Conservation (phyloP, 1,284 basidiomycete species). For the Ceratobasidium sp. region DNA sequence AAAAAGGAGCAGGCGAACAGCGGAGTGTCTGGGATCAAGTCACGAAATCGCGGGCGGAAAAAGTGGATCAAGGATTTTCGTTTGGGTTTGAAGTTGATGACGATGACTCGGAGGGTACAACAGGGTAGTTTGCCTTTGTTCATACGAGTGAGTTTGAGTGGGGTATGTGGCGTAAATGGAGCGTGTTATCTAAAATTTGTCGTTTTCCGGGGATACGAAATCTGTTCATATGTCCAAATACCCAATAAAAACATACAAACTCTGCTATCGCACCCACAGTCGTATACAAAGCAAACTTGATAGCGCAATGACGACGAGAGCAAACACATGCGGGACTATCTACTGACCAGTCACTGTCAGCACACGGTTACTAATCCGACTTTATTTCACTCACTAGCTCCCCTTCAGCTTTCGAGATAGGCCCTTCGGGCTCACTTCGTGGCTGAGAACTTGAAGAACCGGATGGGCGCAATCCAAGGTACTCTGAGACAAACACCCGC, state of each 20-base stretch:
- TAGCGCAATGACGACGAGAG: conserved; percentile 2
- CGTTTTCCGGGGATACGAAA: not conserved
- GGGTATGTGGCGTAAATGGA: not conserved
- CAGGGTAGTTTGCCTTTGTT: conserved; percentile 4
- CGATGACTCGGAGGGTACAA: conserved; percentile 23
- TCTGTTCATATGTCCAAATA: conserved; percentile 10
- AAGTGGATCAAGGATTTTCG: conserved; percentile 33
- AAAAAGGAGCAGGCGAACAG: conserved; percentile 2
- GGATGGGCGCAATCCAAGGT: conserved; percentile 67
- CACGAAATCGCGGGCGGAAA: not conserved
- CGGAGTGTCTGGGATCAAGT: conserved; percentile 43
- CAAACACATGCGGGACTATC: conserved; percentile 16
- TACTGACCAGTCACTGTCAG: conserved; percentile 23
- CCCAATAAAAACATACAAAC: conserved; percentile 20
- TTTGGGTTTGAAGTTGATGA: conserved; percentile 44
- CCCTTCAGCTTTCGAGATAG: conserved; percentile 19
- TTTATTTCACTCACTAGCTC: conserved; percentile 23
- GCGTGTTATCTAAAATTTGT: not conserved
- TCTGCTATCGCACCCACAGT: conserved; percentile 15
- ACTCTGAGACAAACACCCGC: conserved; percentile 88
- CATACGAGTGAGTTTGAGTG: not conserved
- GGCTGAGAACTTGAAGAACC: conserved; percentile 21
- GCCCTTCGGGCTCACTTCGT: conserved; percentile 18
- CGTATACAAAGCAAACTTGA: conserved; percentile 17
- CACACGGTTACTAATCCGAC: not conserved